Base-by-base conservation (phyloP, 1,284 basidiomycete genomes). In the Ganoderma sinense region DNA sequence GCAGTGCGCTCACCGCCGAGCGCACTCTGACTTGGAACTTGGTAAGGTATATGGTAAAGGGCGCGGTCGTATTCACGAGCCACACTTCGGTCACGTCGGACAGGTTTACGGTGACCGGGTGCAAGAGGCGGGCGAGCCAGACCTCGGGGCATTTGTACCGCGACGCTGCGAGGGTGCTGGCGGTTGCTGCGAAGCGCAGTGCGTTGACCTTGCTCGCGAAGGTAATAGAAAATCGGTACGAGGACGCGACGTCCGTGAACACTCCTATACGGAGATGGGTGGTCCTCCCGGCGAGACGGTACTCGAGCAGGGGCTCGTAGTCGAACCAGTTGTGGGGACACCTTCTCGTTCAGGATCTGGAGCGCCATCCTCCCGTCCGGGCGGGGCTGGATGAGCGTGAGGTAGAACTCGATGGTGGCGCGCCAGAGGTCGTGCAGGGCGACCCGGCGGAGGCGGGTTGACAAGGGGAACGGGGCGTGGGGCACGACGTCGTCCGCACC, bases 81-180 rank as follows among this genome's bases (percentile, higher is more conserved):
- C 65, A 67, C 39, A 29, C 48, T 45, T 67, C 65, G 29, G 40
- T 60, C 48, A 67, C 65, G 60, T 33, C 40, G 48, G 45, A 29
- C 14, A 67, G 65, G 26, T 20, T 14, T 10, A 43, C 40, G 36
- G 18, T 33, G 41, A 55, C 59, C 16, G 60, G 18, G 31, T 31
- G 31, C 18, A 67, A 39, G 23, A 67, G 53, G 36, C 60, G 59
- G 60, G 61, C 36, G 4, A 62, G 36, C 65, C 65, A 67, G 18
- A 29, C 4, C 26, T 51, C 60, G 1, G 65, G 45, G n/a, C 2
- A 8, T 5, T 6, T 23, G 60, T 62, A 62, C 2, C 53, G 65
- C 65, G 65, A 62, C 65, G 61, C 36, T 4, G 18, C 48, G 58
- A 67, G 33, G 26, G 55, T 48, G n/a, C 36, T 16, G 8, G 60